phyloP scores from a whole-genome alignment of 192 early-diverging fungal species.

The Podila verticillata region DNA sequence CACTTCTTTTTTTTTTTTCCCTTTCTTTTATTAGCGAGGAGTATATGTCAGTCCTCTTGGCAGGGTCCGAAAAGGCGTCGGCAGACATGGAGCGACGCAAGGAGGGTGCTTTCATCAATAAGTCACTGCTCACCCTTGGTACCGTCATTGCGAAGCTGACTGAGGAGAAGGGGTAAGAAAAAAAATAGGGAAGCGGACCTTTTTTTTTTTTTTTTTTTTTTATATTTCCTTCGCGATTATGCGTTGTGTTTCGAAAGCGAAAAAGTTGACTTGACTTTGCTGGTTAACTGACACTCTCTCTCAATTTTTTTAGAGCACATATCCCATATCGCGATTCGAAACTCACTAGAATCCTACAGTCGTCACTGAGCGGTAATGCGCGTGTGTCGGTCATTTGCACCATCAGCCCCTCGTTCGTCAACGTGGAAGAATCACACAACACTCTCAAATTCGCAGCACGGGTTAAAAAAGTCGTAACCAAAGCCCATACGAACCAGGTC shows the following conservation, averaged over 20 bases:
- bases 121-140: slow-evolving; percentile 85
- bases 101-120: slow-evolving; percentile 96
- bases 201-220: too few relatives aligned
- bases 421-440: slow-evolving; percentile 87
- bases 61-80: slow-evolving; percentile 93
- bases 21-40: slow-evolving; percentile 59
- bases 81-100: slow-evolving; percentile 86
- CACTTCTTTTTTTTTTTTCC: neutral
- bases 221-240: too few relatives aligned
- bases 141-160: slow-evolving; percentile 94
- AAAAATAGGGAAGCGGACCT: too few relatives aligned
- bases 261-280: too few relatives aligned
- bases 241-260: too few relatives aligned
- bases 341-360: slow-evolving; percentile 91
- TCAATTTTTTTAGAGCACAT: slow-evolving; percentile 65
- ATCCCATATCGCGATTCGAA: slow-evolving; percentile 98
- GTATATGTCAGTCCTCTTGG: slow-evolving; percentile 83
- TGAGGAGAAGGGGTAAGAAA: slow-evolving; percentile 60
- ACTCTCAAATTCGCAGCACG: slow-evolving; percentile 96
- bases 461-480: slow-evolving; percentile 86
- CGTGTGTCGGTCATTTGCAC: slow-evolving; percentile 93
- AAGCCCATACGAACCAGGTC: slow-evolving; percentile 82
- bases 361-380: slow-evolving; percentile 91
- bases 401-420: slow-evolving; percentile 79
- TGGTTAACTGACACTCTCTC: too few relatives aligned